phyloP scores from a whole-genome alignment of 2,329 filamentous ascomycete species.

The Neopestalotiopsis rosae region DNA sequence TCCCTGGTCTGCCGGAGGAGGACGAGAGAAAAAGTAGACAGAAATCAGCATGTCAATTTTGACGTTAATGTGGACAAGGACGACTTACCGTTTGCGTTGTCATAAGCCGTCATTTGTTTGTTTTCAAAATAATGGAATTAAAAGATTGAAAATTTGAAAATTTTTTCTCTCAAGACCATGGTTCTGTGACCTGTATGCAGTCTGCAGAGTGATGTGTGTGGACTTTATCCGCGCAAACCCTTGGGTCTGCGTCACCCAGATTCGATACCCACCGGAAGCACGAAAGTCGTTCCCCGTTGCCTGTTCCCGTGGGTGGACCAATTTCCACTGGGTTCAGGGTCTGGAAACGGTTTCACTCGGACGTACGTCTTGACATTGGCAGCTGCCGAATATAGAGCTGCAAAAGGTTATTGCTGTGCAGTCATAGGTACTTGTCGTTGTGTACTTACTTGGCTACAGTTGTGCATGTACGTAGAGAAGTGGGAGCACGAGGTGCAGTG shows the following conservation, averaged over 20 bases:
- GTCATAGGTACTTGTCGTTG: too few species aligned
- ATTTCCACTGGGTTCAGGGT: conserved; percentile 13
- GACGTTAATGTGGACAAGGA: conserved; percentile 7
- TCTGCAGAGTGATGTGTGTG: conserved; percentile 16
- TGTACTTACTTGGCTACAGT: too few species aligned
- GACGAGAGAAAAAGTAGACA: too few species aligned
- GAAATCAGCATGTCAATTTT: not conserved
- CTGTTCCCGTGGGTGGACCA: conserved; percentile 18
- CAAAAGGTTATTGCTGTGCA: not conserved
- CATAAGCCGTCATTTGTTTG: not conserved
- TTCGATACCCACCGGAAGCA: conserved; percentile 6
- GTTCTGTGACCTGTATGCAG: not conserved
- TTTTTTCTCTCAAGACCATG: too few species aligned
- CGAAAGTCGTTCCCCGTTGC: conserved; percentile 7
- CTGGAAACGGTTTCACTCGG: conserved; percentile 15
- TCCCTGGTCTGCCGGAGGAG: not conserved
- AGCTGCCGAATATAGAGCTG: conserved; percentile 16
- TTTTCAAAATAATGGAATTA: not conserved
- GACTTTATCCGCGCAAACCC: conserved; percentile 15
- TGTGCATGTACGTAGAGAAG: not conserved
- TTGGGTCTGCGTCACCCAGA: conserved; percentile 13
- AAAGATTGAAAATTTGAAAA: not conserved
- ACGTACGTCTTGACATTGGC: conserved; percentile 13
- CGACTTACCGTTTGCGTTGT: conserved; percentile 14
- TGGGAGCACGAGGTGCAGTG: not conserved